These are phyloP conservation scores for Leishmania gerbilli DNA, from an alignment of 208 protist species.

Conservation along the genomic window DNA sequence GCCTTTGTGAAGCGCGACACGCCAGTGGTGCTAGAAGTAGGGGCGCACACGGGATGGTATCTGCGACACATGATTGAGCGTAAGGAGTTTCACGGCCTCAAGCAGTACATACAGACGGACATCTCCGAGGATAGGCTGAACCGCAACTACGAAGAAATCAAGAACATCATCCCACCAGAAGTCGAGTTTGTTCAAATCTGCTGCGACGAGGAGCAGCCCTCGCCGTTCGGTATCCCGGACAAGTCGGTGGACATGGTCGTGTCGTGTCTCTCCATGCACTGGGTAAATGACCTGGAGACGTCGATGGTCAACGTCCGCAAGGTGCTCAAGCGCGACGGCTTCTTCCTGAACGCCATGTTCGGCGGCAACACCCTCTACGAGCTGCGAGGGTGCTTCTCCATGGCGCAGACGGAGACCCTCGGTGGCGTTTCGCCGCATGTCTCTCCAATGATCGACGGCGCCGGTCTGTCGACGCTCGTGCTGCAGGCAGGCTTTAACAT, in stretches of 20 bases:
- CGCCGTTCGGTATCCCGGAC: constrained; percentile 78
- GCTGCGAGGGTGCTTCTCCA: constrained; percentile 83
- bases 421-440: constrained; percentile 89
- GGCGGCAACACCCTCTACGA: constrained; percentile 93
- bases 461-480: constrained; percentile 85
- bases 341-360: constrained; percentile 86
- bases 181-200: constrained; percentile 90
- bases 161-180: constrained; percentile 73
- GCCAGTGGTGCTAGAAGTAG: constrained; percentile 82
- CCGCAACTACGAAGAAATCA: constrained; percentile 85
- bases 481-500: constrained; percentile 87
- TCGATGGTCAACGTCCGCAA: constrained; percentile 78
- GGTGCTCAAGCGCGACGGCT: constrained; percentile 88
- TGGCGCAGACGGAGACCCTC: constrained; percentile 86
- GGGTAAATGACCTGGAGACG: constrained; percentile 91
- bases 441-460: constrained; percentile 89
- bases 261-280: constrained; percentile 90
- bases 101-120: constrained; percentile 94
- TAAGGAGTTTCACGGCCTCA: constrained; percentile 77
- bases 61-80: constrained; percentile 88
- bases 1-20: constrained; percentile 86
- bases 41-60: constrained; percentile 87
- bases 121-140: constrained; percentile 85
- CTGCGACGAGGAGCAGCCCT: constrained; percentile 81
- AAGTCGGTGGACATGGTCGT: constrained; percentile 90